Percentiles rank a stretch among this genome's conserved stretches.
phyloP scores from a whole-genome alignment of 2,329 filamentous ascomycete species.

The Colletotrichum sp. region DNA sequence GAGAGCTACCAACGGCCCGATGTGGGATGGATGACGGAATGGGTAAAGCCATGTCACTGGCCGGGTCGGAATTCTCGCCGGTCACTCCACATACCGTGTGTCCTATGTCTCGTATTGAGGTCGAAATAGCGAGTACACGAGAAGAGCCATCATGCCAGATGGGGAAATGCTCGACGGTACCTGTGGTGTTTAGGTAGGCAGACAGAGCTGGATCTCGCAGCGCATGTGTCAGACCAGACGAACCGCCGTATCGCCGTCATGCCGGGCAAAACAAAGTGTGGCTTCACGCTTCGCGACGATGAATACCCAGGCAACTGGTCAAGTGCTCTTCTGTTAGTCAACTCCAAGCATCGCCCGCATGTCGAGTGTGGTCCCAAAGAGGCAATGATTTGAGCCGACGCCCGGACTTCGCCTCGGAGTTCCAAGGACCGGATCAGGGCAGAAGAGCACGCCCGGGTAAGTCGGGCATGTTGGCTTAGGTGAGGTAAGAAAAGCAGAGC shows the following conservation, averaged over 20 bases:
- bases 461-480: neutral
- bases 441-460: neutral
- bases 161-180: neutral
- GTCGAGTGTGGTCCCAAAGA: neutral
- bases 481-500: neutral
- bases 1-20: neutral
- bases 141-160: neutral
- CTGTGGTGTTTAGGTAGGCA: neutral
- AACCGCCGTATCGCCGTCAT: neutral
- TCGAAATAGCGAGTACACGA: neutral
- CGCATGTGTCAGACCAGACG: neutral
- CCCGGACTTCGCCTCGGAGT: conserved; percentile 9
- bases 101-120: neutral
- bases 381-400: neutral
- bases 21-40: neutral
- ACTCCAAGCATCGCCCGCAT: neutral
- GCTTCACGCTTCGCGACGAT: neutral
- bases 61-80: neutral
- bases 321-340: neutral
- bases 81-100: neutral
- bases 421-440: neutral
- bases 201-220: neutral
- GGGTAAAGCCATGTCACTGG: neutral
- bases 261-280: neutral
- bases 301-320: neutral